A percentile compares a stretch with the other conserved stretches of the same genome.
Conservation (phyloP, 2,329 filamentous ascomycete genomes). For the Xylariaceae sp. region DNA sequence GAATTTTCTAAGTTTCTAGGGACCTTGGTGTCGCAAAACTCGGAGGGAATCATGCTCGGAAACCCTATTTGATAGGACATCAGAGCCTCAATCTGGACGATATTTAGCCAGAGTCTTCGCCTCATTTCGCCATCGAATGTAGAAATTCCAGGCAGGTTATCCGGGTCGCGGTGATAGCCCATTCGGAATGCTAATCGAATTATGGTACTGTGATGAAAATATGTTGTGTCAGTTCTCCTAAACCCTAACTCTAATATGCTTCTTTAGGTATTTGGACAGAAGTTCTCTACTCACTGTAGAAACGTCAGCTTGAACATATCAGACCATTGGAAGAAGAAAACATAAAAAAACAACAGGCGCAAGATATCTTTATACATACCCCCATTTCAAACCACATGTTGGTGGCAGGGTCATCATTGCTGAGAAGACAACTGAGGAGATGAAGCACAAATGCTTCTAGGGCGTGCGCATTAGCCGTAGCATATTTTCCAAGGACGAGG, state of each 20-base stretch:
- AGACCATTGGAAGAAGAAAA: too few relatives aligned
- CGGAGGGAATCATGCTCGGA: conserved; percentile 52
- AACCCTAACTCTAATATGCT: background rate
- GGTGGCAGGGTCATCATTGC: conserved; percentile 36
- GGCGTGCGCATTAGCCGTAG: conserved; percentile 45
- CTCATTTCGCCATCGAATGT: conserved; percentile 52
- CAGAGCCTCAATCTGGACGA: conserved; percentile 52
- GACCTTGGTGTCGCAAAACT: conserved; percentile 45
- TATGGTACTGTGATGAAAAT: conserved; percentile 31
- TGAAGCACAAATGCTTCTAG: conserved; percentile 49
- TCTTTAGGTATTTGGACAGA: too few relatives aligned
- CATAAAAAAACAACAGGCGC: too few relatives aligned
- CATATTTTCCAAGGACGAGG: conserved; percentile 40
- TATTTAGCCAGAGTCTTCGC: conserved; percentile 47
- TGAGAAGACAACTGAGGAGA: conserved; percentile 36
- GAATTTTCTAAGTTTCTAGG: conserved; percentile 50
- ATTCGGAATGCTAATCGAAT: conserved; percentile 49
- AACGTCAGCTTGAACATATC: too few relatives aligned
- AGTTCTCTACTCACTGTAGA: too few relatives aligned
- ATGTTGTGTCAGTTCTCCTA: background rate
- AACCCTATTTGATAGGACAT: conserved; percentile 56
- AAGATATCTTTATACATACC: too few relatives aligned
- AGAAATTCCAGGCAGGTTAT: conserved; percentile 43
- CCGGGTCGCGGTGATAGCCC: conserved; percentile 52
- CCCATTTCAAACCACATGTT: conserved; percentile 52